Evolutionary conservation across 805 yeast genomes (phyloP), one percentile per base, ranked within the genome.

Genomic region (Saccharomycopsis sp.): DNA sequence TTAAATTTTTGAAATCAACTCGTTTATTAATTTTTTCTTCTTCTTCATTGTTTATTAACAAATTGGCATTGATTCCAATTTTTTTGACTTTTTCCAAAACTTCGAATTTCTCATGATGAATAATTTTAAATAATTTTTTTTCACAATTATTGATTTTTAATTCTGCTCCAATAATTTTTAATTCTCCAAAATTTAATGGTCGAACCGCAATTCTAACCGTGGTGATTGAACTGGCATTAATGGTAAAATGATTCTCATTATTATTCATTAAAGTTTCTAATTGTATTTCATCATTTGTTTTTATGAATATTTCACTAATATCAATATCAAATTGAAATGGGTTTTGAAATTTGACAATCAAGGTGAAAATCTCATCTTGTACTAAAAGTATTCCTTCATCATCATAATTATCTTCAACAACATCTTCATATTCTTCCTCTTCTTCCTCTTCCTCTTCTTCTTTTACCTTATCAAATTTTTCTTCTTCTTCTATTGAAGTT

Each of bases 291-390:
- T 48, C 39, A 3, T 60, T 51, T 4, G 49, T 41, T 21, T 51
- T 48, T 2, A 79, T 58, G 29, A 60, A 51, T 3, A 80, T 52
- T 23, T 69, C 69, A 15, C 64, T 62, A 4, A 88, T 60, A 29
- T 73, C 77, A 12, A 88, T 61, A 31, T 79, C 85, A 56, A 84
- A 85, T 4, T 72, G 71, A 59, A 75, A 85, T 6, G 95, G 95
- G 54, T 89, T 89, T 52, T 81, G 87, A 6, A 88, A 52, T 3
- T 64, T 60, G 2, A 84, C 60, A 4, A 62, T 54, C 14, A 82
- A 62, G 42, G 75, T 80, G 10, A 73, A 70, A 3, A 70, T 63
- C 39, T 86, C 95, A 26, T 76, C 82, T 48, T 72, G 72, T 14
- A 77, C 76, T 5, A 76, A 49, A 15, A 64, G 52, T 45, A 59